Evolutionary conservation across 495 filamentous ascomycete species (phyloP).

Genomic region (Pseudoneurospora amorphoporcata): DNA sequence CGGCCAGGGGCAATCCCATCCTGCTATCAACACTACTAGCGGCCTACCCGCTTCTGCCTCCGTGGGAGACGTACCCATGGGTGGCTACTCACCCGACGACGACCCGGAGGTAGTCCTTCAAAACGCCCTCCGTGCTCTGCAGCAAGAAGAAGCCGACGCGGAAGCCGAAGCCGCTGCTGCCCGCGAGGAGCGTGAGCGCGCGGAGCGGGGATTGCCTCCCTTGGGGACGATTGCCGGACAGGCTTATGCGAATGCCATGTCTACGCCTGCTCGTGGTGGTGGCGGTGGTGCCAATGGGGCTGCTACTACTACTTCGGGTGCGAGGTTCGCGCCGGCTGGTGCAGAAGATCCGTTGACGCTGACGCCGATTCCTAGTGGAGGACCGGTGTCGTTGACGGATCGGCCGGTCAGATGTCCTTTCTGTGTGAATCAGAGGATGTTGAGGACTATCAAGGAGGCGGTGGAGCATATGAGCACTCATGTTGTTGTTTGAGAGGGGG

Average conservation of each 20-base stretch:
- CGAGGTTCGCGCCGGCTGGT: slow-evolving; percentile 4
- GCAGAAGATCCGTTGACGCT: slow-evolving; percentile 31
- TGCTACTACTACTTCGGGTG: slow-evolving; percentile 16
- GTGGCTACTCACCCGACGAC: slow-evolving; percentile 22
- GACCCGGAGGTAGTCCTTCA: slow-evolving; percentile 41
- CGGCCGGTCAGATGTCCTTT: slow-evolving; percentile 45
- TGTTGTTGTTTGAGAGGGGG: slow-evolving; percentile 33
- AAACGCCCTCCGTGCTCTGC: slow-evolving; percentile 36
- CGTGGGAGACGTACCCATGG: slow-evolving; percentile 13
- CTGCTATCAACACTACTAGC: not conserved
- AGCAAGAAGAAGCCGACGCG: slow-evolving; percentile 40
- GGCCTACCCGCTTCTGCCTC: not conserved
- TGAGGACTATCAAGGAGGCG: slow-evolving; percentile 46
- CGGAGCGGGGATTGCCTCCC: slow-evolving; percentile 31
- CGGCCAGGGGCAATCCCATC: not conserved
- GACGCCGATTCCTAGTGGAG: slow-evolving; percentile 39
- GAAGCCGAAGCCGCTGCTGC: slow-evolving; percentile 35
- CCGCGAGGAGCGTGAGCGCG: slow-evolving; percentile 34
- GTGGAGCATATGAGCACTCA: slow-evolving; percentile 51
- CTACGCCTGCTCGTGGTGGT: slow-evolving; percentile 8
- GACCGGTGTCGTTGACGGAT: slow-evolving; percentile 32
- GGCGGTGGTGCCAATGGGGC: not conserved
- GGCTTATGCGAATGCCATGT: slow-evolving; percentile 19
- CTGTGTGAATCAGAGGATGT: slow-evolving; percentile 47
- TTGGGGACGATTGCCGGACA: slow-evolving; percentile 21